These are phyloP conservation scores for Austroboletus niveus DNA, from an alignment of 1,284 basidiomycete genomes.

Conservation along the genomic window DNA sequence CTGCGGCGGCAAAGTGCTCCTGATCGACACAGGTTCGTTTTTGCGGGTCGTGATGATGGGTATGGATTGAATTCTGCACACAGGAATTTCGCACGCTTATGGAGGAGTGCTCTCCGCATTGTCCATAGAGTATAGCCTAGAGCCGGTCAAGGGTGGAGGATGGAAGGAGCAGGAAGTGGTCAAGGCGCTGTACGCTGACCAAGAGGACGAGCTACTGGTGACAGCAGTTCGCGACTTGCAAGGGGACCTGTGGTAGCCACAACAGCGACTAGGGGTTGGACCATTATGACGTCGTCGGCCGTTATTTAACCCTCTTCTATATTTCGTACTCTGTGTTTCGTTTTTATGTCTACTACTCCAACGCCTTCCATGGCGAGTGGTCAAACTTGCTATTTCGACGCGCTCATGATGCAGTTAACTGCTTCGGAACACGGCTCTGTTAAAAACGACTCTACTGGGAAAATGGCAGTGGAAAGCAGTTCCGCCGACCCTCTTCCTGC, in stretches of 20 bases:
- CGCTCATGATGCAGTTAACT: constrained; percentile 17
- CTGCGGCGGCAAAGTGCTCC: constrained; percentile 84
- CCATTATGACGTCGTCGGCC: constrained; percentile 21
- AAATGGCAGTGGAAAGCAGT: neutral
- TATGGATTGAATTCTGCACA: constrained; percentile 1
- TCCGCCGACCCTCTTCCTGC: neutral
- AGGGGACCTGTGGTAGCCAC: constrained; percentile 21
- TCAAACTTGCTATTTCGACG: constrained; percentile 30
- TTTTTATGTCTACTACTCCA: constrained; percentile 18
- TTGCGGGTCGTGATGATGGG: neutral
- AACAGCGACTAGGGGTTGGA: constrained; percentile 11
- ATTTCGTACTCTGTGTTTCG: neutral
- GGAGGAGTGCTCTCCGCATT: constrained; percentile 88
- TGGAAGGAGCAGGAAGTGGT: constrained; percentile 82
- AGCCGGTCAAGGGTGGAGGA: constrained; percentile 43
- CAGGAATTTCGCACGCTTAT: constrained; percentile 90
- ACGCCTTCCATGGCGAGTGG: constrained; percentile 20
- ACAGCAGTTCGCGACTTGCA: constrained; percentile 25
- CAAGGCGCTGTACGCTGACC: constrained; percentile 69
- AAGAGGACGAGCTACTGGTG: constrained; percentile 47
- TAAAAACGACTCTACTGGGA: neutral
- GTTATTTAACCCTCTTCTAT: constrained; percentile 3
- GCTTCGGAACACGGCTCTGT: neutral
- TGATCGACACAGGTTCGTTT: constrained; percentile 78
- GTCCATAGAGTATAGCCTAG: constrained; percentile 78